Conservation (phyloP, 768 basidiomycete species). For the Multifurca ochricompacta region DNA sequence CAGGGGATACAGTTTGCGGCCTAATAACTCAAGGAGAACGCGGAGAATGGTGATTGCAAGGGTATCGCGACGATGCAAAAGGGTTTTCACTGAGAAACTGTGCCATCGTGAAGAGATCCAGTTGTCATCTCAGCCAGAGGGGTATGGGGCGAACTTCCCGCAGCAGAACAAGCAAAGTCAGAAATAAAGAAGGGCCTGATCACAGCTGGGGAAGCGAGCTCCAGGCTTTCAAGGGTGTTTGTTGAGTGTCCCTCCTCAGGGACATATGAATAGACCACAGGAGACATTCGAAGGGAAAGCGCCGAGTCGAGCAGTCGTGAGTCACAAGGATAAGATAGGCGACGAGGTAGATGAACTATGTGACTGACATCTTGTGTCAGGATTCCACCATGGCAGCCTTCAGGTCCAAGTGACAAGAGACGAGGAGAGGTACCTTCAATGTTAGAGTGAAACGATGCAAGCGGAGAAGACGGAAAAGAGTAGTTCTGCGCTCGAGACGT, state of each 20-base stretch:
- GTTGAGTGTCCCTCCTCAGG: conserved; percentile 11
- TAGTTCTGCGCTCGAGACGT: conserved; percentile 10
- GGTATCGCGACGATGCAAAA: conserved; percentile 6
- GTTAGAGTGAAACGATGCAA: conserved; percentile 2
- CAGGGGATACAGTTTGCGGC: neutral
- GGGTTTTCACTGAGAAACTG: conserved; percentile 5
- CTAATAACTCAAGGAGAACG: neutral
- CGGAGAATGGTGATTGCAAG: neutral
- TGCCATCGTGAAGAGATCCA: neutral
- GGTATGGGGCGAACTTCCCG: neutral
- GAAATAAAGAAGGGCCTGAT: conserved; percentile 16
- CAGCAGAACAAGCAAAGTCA: neutral
- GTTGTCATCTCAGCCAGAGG: neutral
- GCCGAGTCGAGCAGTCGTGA: neutral
- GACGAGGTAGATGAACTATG: conserved; percentile 12
- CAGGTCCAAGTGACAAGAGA: conserved; percentile 1
- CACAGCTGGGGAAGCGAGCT: conserved; percentile 19
- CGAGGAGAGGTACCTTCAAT: neutral
- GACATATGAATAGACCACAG: neutral
- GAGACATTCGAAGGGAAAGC: neutral
- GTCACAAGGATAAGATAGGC: conserved; percentile 16
- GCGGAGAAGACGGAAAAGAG: conserved; percentile 14
- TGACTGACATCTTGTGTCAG: conserved; percentile 4
- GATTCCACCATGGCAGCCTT: neutral
- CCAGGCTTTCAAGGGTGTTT: conserved; percentile 4